These are phyloP conservation scores for Xylariaceae sp. DNA, from an alignment of 2,329 filamentous ascomycete species.

Conservation along the genomic window DNA sequence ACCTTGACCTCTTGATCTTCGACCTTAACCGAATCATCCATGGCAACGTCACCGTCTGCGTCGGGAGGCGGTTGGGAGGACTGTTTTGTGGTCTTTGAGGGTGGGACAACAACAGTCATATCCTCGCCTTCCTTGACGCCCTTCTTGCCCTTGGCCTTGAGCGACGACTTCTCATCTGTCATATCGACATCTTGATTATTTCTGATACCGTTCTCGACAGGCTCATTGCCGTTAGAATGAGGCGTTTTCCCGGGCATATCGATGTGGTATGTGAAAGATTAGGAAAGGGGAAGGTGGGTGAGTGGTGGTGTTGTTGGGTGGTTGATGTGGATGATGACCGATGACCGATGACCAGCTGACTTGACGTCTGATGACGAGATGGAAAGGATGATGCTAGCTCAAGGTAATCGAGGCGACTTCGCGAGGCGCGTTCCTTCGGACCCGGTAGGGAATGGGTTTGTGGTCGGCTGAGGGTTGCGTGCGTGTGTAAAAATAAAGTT, in stretches of 20 bases:
- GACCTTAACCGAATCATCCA: conserved; percentile 63
- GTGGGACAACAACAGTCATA: conserved; percentile 81
- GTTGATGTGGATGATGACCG: conserved; percentile 14
- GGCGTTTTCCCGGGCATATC: conserved; percentile 74
- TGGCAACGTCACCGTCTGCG: conserved; percentile 70
- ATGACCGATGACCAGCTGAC: no score
- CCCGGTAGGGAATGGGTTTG: conserved; percentile 23
- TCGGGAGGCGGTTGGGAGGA: conserved; percentile 61
- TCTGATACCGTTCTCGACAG: conserved; percentile 68
- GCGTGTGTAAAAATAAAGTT: conserved; percentile 20
- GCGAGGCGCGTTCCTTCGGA: conserved; percentile 29
- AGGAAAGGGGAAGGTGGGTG: not conserved
- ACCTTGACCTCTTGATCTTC: conserved; percentile 57
- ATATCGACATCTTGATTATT: conserved; percentile 72
- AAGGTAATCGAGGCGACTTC: conserved; percentile 19
- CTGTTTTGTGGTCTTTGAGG: conserved; percentile 66
- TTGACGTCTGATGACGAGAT: conserved; percentile 20
- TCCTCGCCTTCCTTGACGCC: conserved; percentile 68
- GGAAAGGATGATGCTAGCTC: conserved; percentile 17
- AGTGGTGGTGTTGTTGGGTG: conserved; percentile 3
- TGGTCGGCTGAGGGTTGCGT: conserved; percentile 6
- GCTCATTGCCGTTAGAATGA: conserved; percentile 71
- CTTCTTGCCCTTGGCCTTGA: conserved; percentile 70
- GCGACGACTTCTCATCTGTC: conserved; percentile 63
- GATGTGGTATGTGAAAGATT: conserved; percentile 20